Evolutionary conservation across 768 basidiomycete species (phyloP), one percentile per base, ranked within the genome.

Genomic region (Russula sp.): DNA sequence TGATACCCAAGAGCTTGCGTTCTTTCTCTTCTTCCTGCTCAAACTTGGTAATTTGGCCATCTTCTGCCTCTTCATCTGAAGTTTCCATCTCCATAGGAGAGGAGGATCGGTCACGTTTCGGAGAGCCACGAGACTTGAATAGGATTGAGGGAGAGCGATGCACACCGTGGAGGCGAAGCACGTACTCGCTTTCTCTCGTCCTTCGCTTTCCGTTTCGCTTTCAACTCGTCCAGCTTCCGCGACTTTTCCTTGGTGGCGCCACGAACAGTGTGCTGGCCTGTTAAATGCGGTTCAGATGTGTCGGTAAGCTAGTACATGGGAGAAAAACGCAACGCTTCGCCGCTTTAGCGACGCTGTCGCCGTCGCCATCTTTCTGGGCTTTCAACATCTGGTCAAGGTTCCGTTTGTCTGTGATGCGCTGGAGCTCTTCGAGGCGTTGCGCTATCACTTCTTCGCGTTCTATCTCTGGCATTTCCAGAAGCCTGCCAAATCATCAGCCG

Each of bases 371-470:
- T 55, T 78, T 79, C 70, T 88, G 86, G 55, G 83, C 81, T 66
- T 83, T 80, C 45, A 89, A 78, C 80, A 98, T 82, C 69, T 85
- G 81, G 34, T 86, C 83, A 9, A 97, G 74, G 67, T 86, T 81
- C 51, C 81, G 78, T 66, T 84, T 82, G 74, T 92, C 88, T 63
- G 83, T 79, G 51, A 84, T 77, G 65, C 83, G 81, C 72, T 92
- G 88, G 75, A 87, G 83, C 73, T 93, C 85, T 63, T 94, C 94
- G 38, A 82, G 76, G 8, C 96, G 86, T 62, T 83, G 78, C 0
- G 90, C 88, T 22, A 98, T 79, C 53, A 93, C 88, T 38, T 83
- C 84, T 73, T 98, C 96, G 58, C 96, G 85, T 63, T 94, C 88
- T 68, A 97, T 81, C 74, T 98, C 96, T 42, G 87, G 81, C 82